Base-by-base conservation (phyloP, 805 yeast genomes). In the Candida verbasci region DNA sequence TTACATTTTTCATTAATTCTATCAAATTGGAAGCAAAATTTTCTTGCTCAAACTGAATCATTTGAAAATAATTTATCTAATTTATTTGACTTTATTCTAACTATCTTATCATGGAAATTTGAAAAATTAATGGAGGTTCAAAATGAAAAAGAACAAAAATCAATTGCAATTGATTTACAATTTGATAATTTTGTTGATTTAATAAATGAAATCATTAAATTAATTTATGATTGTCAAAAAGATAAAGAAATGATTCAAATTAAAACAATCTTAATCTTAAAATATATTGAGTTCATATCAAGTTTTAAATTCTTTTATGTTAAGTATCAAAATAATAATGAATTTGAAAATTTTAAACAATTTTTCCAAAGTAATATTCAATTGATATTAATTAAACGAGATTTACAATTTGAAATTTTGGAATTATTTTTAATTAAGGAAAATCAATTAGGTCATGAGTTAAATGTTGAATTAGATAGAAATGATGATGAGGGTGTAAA, bases 401-500 rank as follows among this genome's bases (percentile, higher is more conserved):
- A 49, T 1, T 24, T 66, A 3, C 62, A 64, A 38, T 44, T 47
- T 1, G 47, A 58, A 2, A 44, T 78, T 10, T 36, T 69, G 39
- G 51, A 61, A n/a, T 48, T 70, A 3, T 80, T 71, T 42, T 58
- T 78, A 41, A 50, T 64, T 16, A 65, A 70, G 40, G 87, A 80
- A 45, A 61, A 70, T 6, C 58, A 60, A 16, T 45, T 65, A 9
- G 77, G 78, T 0, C 57, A 52, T 29, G 24, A 54, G 1, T 31
- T 58, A n/a, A 48, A 54, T 0, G 48, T 63, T 2, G 60, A 67
- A 9, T 50, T 79, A 35, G 81, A 76, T 29, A 64, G 82, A 46
- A 62, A 59, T 16, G 79, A 68, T 23, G 62, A 66, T 15, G 85
- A 80, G 48, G 79, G 61, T 42, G 76, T 70, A 12, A 62, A 67